Evolutionary conservation across 2,329 filamentous ascomycete species (phyloP).

Genomic region (Sphaerulina musiva): DNA sequence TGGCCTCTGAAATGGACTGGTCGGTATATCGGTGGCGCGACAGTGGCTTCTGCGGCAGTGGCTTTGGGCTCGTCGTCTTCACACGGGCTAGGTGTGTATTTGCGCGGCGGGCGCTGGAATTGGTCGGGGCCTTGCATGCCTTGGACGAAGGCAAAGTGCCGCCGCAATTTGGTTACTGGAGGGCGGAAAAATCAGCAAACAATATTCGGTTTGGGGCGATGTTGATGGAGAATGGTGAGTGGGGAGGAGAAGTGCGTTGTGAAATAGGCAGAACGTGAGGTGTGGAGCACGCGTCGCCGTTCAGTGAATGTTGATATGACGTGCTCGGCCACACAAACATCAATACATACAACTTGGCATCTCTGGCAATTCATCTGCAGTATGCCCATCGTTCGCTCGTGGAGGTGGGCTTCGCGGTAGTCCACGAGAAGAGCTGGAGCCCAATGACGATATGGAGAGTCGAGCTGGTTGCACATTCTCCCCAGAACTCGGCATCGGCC

Average conservation of each 20-base stretch:
- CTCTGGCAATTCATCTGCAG: too few relatives aligned
- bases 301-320: conserved; percentile 1
- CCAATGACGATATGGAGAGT: conserved; percentile 5
- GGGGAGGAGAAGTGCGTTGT: not conserved
- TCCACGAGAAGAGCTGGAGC: not conserved
- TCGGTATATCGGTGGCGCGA: not conserved
- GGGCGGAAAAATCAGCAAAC: not conserved
- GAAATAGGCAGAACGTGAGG: not conserved
- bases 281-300: not conserved
- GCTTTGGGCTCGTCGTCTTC: not conserved
- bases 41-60: not conserved
- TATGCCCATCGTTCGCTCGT: not conserved
- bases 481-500: not conserved
- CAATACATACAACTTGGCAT: conserved; percentile 6
- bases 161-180: too few relatives aligned
- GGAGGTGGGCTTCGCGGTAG: conserved; percentile 2
- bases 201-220: not conserved
- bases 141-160: too few relatives aligned
- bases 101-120: not conserved
- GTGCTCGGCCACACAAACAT: not conserved
- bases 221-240: not conserved
- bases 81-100: not conserved
- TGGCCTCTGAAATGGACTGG: not conserved
- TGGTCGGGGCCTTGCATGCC: too few relatives aligned
- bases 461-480: not conserved